Base-by-base conservation (phyloP, 768 basidiomycete species). In the Serendipita sp. region DNA sequence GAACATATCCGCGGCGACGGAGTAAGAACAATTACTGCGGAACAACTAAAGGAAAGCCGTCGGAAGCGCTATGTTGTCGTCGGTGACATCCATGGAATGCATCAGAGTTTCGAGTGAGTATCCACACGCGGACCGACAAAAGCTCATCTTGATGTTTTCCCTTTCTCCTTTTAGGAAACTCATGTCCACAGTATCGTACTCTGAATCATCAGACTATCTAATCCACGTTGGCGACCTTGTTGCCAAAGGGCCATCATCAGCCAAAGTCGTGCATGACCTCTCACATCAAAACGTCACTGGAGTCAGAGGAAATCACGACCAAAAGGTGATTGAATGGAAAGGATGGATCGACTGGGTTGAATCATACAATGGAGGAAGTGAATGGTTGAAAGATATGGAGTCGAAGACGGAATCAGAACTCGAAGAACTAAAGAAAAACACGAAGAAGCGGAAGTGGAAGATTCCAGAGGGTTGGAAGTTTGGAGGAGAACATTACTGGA, bases 281-380 rank as follows among this genome's bases (percentile, higher is more conserved):
- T 74, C 83, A 2, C 70, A 75, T 7, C 72, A 86, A 69, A 81
- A 83, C 62, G 77, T 91, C 47, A 80, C 80, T 28, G 92, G 92
- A 15, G 91, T 96, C 2, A 83, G 94, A 35, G 94, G 95, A 0
- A 98, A 98, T 72, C 91, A 97, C 71, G 94, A 98, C 75, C 92
- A 97, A 74, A 80, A 80, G 67, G 83, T 93, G 48, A 80, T 97
- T 51, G 88, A 95, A 75, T 96, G 94, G 94, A 79, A 85, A 30
- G 76, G 79, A 1, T 98, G 92, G 91, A 80, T 89, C 62, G 78
- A 86, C 16, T 95, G 91, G 90, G 83, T 94, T 65, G 67, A 73
- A 13, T 67, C 73, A 5, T 71, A 79, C 30, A 74, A 77, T 0
- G 74, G 70, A 4, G 79, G 77, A n/a, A 79, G 70, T 78, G 70